Evolutionary conservation across 2,329 filamentous ascomycete genomes (phyloP), one percentile per base, ranked within the genome.

Genomic region (Macrophomina tecta): DNA sequence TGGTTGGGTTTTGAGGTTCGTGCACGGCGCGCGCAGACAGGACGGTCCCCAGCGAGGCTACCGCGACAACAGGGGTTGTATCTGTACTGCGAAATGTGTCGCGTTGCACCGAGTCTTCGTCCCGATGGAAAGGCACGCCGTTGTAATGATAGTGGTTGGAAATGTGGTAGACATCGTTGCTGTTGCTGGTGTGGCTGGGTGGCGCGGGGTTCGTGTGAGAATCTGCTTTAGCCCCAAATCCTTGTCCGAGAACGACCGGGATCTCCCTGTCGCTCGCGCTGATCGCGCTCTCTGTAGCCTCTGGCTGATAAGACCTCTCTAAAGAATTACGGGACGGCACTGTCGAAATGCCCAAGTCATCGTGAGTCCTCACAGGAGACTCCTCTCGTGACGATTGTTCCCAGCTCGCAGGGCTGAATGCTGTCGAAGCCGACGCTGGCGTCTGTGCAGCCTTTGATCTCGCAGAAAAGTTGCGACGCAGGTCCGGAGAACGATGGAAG

Each of bases 31-130:
- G 76, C 49, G 76, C 72, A 70, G 73, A 73, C 52, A 77, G 64
- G 5, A 78, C 70, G 18, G 74, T 75, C 9, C 74, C 75, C 42
- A 77, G 72, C 18, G 74, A 72, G 34, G 76, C 74, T 66, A 73
- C 75, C 23, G 70, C 69, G 7, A 78, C 64, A n/a, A 75, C 70
- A 30, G 77, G 77, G 5, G 75, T 73, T 4, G 75, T 69, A 45
- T 76, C 77, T 69, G 66, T 62, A 48, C 65, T 67, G 14, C 38
- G 46, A 23, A 63, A 38, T 12, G 65, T 67, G 30, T 63, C 65
- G 46, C 65, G 40, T n/a, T 28, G 53, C 28, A 42, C 53, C 36
- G 38, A 23, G 23, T 51, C 64, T 5, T 48, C 55, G 55, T 66
- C 53, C 64, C 55, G 48, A 61, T 66, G 38, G 18, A 65, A 65